Evolutionary conservation across 257 asterid genomes (phyloP), one percentile per base, ranked within the genome.

Genomic region (Thymus mandschuricus): DNA sequence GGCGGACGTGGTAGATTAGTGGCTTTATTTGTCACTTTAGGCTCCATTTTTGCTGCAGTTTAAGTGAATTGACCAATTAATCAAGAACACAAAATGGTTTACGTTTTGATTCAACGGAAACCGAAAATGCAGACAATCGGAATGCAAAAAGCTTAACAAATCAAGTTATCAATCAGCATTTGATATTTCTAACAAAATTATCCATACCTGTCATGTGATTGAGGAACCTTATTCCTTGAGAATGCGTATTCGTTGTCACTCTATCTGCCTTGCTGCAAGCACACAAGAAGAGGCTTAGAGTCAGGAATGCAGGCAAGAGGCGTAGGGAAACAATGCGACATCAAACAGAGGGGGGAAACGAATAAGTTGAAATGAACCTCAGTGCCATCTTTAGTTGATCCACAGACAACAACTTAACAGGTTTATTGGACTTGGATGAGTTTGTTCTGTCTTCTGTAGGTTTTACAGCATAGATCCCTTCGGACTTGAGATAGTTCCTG

Each of bases 151-250:
- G 38, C 10, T 28, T 6, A 51, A 4, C 30, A 51, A 51, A 51
- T 51, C 30, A 51, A 51, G 21, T 15, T 51, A 6, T 51, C 30
- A 51, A 1, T 51, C 30, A 5, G 6, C n/a, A 50, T 49, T 13
- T 21, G 21, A 21, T 21, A 21, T 2, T 34, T 34, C 4, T 3
- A 38, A 38, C 41, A 9, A 6, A 51, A 51, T 51, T 9, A 59
- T 4, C 29, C 46, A 33, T 61, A 91, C 98, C 97, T 80, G 96
- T 75, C 57, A 94, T 52, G 76, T 94, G 94, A 55, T 81, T 86
- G 71, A 91, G 87, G 80, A 94, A 87, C 66, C 98, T 73, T 71
- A 94, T 84, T 80, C 98, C 98, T 63, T 94, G 98, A 50, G 98
- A 94, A 78, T 83, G 86, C 49, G 62, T 63, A 76, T 94, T 91